phyloP scores from a whole-genome alignment of 495 filamentous ascomycete genomes.

The Talaromyces nanjingensis region DNA sequence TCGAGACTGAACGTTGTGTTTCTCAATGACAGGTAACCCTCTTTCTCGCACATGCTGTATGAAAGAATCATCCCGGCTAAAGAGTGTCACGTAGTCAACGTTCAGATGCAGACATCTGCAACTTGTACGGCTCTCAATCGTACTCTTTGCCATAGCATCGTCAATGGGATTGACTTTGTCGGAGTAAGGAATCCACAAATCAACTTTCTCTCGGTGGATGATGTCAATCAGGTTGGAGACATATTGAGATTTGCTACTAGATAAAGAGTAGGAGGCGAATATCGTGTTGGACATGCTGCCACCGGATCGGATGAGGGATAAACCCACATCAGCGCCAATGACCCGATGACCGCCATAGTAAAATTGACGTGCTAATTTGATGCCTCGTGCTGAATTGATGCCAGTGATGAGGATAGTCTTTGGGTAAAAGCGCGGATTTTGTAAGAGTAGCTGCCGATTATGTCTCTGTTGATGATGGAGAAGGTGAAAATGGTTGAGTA shows the following conservation, averaged over 20 bases:
- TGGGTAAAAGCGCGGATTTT: constrained; percentile 37
- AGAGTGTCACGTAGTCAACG: constrained; percentile 34
- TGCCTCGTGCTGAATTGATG: constrained; percentile 61
- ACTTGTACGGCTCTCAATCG: constrained; percentile 47
- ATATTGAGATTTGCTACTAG: constrained; percentile 30
- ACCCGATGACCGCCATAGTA: constrained; percentile 60
- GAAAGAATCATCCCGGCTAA: constrained; percentile 57
- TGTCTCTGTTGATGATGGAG: constrained; percentile 9
- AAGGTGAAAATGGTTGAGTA: constrained; percentile 18
- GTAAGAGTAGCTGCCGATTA: constrained; percentile 22
- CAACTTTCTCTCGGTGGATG: constrained; percentile 52
- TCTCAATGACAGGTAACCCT: constrained; percentile 52
- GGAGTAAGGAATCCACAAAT: constrained; percentile 70
- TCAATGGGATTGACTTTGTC: constrained; percentile 48
- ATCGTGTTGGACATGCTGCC: constrained; percentile 40
- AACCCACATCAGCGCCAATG: constrained; percentile 62
- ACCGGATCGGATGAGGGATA: constrained; percentile 35
- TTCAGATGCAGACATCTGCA: constrained; percentile 58
- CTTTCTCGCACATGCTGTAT: constrained; percentile 41
- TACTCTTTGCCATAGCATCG: constrained; percentile 57
- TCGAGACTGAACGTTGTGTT: constrained; percentile 46
- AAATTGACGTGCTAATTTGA: constrained; percentile 61
- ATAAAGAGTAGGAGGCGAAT: constrained; percentile 45
- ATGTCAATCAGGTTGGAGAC: constrained; percentile 47
- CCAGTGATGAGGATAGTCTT: constrained; percentile 66